Evolutionary conservation across 306 rosid species (phyloP), one percentile per base, ranked within the genome.

Genomic region (Lathyrus tuberosus): DNA sequence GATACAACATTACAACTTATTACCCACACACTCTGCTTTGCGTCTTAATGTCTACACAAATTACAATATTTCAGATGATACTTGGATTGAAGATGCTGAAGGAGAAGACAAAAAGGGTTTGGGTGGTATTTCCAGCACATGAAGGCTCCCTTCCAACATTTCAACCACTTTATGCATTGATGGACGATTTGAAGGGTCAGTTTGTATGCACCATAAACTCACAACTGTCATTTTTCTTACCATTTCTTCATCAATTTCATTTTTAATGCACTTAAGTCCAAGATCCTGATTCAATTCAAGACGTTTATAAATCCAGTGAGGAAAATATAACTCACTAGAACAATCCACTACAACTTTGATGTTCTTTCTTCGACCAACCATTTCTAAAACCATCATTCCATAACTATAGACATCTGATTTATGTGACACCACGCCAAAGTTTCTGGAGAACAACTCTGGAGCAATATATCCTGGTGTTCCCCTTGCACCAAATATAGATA

Each of bases 351-450:
- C 46, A 1, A 1, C 47, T 2, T 65, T n/a, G 2, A 76, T 44
- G 14, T 78, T 84, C 3, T 46, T 69, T 22, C 74, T 73, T 16
- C n/a, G 67, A 0, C 84, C 79, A 67, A 68, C 77, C 81, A 84
- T 84, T 30, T 43, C 81, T 17, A 78, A 58, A 2, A 66, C 54
- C 75, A 79, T 67, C 84, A 84, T 78, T 33, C 84, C 86, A 1
- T 68, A 81, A 15, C 80, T 84, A 0, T 84, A 81, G 4, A 81
- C 82, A 60, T 84, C 80, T 0, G 79, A 79, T 5, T 85, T 85
- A 17, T 82, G 89, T 0, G 84, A 81, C 0, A 85, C 75, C 0
- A 0, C 40, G 1, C 84, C 84, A 57, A 85, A 79, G 18, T 73
- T 70, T 17, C 75, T 70, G 0, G 83, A 66, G 65, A 74, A 63